phyloP scores from a whole-genome alignment of 2,329 filamentous ascomycete species.

The Alternaria solani region DNA sequence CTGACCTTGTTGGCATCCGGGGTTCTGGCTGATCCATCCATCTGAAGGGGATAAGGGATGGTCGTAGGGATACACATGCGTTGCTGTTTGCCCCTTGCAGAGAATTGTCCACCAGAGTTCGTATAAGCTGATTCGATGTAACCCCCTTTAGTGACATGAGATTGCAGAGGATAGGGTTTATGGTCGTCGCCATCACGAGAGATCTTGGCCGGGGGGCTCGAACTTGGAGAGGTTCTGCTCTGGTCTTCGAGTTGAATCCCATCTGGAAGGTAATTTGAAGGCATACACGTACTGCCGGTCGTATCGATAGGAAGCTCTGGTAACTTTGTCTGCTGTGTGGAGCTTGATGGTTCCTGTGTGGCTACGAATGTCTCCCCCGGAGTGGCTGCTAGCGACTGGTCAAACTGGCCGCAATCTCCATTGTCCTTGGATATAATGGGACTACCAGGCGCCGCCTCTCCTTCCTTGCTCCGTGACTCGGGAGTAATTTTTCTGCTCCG shows the following conservation, averaged over 20 bases:
- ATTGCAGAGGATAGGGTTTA: background rate
- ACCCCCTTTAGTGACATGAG: constrained; percentile 3
- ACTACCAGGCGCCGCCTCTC: rapidly evolving
- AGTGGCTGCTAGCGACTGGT: background rate
- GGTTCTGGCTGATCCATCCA: background rate
- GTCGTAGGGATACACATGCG: constrained; percentile 36
- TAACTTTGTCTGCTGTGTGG: background rate
- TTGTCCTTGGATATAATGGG: background rate
- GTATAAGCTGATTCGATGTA: background rate
- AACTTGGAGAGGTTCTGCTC: rapidly evolving
- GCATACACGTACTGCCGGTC: background rate
- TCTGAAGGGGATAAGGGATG: constrained; percentile 1
- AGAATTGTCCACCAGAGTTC: background rate
- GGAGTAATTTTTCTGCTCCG: constrained; percentile 39
- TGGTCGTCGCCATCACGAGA: background rate
- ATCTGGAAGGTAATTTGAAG: background rate
- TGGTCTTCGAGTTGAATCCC: background rate
- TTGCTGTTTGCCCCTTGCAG: background rate
- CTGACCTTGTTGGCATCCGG: background rate
- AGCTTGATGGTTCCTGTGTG: background rate
- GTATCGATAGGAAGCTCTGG: background rate
- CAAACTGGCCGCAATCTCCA: background rate
- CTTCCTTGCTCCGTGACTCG: background rate
- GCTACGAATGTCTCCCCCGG: background rate
- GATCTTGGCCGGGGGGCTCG: too few relatives aligned